These are phyloP conservation scores for Heracleum sosnowskyi DNA, from an alignment of 129 eudicot species.

Conservation along the genomic window DNA sequence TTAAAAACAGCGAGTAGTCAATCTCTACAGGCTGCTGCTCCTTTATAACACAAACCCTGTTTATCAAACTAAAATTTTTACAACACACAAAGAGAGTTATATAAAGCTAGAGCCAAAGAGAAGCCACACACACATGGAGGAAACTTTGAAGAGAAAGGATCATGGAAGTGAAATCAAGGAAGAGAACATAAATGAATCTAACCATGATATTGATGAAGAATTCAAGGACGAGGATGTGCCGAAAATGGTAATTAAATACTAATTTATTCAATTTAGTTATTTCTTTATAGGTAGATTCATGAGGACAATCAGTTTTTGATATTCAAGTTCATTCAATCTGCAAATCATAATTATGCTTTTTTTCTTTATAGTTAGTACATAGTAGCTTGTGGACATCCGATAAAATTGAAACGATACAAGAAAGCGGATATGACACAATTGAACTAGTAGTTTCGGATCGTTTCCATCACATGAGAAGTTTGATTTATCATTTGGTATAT, in stretches of 20 bases:
- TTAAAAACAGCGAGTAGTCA: slow-evolving; percentile 48
- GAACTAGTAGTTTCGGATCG: too few relatives aligned
- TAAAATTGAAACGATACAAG: too few relatives aligned
- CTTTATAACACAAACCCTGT: slow-evolving; percentile 27
- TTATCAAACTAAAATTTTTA: neutral
- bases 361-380: too few relatives aligned
- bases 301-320: too few relatives aligned
- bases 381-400: too few relatives aligned
- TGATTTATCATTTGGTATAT: too few relatives aligned
- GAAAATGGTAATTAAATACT: neutral
- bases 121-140: slow-evolving; percentile 7
- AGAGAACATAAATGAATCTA: slow-evolving; percentile 16
- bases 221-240: slow-evolving; percentile 17
- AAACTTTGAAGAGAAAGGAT: slow-evolving; percentile 16
- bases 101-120: neutral
- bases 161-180: slow-evolving; percentile 9
- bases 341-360: too few relatives aligned
- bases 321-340: too few relatives aligned
- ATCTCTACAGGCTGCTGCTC: slow-evolving; percentile 48
- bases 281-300: too few relatives aligned
- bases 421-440: too few relatives aligned
- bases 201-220: slow-evolving; percentile 23
- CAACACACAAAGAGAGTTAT: neutral
- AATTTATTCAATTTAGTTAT: too few relatives aligned
- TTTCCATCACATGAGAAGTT: too few relatives aligned